Percentiles rank a stretch among this genome's conserved stretches.
phyloP scores from a whole-genome alignment of 352 stramenopile genomes.

The Elongisporangium anandrum region DNA sequence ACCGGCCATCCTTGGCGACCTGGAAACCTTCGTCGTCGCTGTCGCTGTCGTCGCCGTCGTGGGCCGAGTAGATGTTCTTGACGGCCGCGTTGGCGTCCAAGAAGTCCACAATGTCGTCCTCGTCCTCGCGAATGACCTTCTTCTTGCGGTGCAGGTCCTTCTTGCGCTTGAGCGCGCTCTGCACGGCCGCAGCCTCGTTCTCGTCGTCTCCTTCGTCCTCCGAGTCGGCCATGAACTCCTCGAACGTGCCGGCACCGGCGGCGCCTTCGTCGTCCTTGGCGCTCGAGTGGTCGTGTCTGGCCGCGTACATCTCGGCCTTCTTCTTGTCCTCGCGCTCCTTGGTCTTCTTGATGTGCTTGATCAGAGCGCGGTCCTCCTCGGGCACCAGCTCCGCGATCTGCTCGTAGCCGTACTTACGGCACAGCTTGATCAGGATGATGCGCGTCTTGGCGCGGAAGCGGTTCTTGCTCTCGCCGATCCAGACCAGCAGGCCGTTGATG shows the following conservation, averaged over 20 bases:
- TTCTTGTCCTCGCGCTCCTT: slow-evolving; percentile 89
- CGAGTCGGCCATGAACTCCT: slow-evolving; percentile 81
- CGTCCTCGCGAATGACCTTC: slow-evolving; percentile 73
- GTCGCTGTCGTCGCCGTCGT: slow-evolving; percentile 45
- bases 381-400: slow-evolving; percentile 87
- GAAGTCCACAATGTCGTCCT: slow-evolving; percentile 92
- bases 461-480: slow-evolving; percentile 93
- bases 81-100: slow-evolving; percentile 86
- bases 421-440: slow-evolving; percentile 96
- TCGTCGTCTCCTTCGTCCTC: slow-evolving; percentile 72
- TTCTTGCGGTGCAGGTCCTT: slow-evolving; percentile 70
- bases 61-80: slow-evolving; percentile 78
- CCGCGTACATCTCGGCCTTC: slow-evolving; percentile 64
- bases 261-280: slow-evolving; percentile 12
- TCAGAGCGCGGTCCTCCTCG: slow-evolving; percentile 85
- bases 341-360: slow-evolving; percentile 96
- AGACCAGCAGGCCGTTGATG: slow-evolving; percentile 90
- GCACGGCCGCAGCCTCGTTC: slow-evolving; percentile 70
- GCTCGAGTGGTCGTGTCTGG: slow-evolving; percentile 48
- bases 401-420: slow-evolving; percentile 92
- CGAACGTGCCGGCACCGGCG: slow-evolving; percentile 29
- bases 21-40: slow-evolving; percentile 87
- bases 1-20: slow-evolving; percentile 89
- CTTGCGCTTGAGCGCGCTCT: slow-evolving; percentile 77
- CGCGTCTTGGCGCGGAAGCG: slow-evolving; percentile 94